Base-by-base conservation (phyloP, 805 yeast species). In the Wickerhamomyces queroliae region DNA sequence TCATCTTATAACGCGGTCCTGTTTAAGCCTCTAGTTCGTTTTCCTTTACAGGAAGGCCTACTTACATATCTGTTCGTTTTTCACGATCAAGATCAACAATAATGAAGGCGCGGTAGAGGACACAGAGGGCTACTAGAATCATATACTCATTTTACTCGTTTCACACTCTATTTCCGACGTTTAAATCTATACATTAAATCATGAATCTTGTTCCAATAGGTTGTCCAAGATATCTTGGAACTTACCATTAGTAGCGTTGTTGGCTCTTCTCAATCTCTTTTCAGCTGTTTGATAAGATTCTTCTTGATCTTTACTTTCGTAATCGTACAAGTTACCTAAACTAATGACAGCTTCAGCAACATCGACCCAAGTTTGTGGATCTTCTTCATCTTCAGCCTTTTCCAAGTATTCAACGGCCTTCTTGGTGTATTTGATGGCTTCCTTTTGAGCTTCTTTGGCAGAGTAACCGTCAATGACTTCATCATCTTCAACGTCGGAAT, bases 321-420 rank as follows among this genome's bases (percentile, higher is more conserved):
- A 63, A 8, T 80, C 85, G 44, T 72, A 68, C 37, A 89, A 57
- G 50, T 89, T 90, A 13, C 90, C 96, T 48, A 85, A 63, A 13
- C 83, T 76, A 26, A 91, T 86, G 52, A 77, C 67, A 1, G 95
- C 90, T 59, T 91, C 98, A 1, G 96, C 96, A 34, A 84, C 71
- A 53, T 78, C 75, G 11, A 81, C 95, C 86, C 91, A 83, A 5
- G 83, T 69, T 42, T 80, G 82, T 0, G 95, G 95, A 30, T 83
- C 87, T 34, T 80, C 85, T 16, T 76, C 79, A 37, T 78, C 78
- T 56, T 80, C 76, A 0, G 89, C 82, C 39, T 66, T 62, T 39
- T 67, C 61, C 39, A 89, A 65, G 52, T 75, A 74, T 28, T 67
- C 63, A 20, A 84, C 64, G 0, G 95, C 95, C 16, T 59, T 62